A percentile compares a stretch with the other conserved stretches of the same genome.
Evolutionary conservation across 2,329 filamentous ascomycete genomes (phyloP).

Genomic region (Epichloe coenophiala): DNA sequence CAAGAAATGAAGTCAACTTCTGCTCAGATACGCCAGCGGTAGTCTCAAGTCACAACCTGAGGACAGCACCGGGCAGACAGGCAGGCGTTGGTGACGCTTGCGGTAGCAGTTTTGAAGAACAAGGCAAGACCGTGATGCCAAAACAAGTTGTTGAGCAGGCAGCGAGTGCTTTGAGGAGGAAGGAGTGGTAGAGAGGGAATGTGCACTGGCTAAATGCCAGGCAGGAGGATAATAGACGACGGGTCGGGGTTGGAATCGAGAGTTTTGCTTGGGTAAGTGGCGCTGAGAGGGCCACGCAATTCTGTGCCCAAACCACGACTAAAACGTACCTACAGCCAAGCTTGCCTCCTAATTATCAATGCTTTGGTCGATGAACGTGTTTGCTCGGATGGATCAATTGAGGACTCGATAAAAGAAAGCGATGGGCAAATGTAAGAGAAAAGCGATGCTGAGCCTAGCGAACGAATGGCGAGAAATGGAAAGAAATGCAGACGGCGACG

Average conservation of each 20-base stretch:
- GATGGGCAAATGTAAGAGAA: conserved; percentile 1
- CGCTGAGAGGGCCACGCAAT: background rate
- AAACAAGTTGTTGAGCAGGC: background rate
- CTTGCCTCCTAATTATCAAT: background rate
- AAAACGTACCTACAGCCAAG: background rate
- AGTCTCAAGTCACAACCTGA: conserved; percentile 4
- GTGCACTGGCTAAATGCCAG: background rate
- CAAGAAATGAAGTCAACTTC: background rate
- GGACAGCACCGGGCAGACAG: background rate
- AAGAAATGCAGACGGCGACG: conserved; percentile 15
- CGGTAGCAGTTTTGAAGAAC: background rate
- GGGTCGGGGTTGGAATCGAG: background rate
- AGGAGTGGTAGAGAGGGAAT: background rate
- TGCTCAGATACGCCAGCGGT: background rate
- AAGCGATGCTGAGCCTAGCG: conserved; percentile 18
- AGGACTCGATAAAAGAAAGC: conserved; percentile 2
- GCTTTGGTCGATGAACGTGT: background rate
- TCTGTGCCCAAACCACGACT: background rate
- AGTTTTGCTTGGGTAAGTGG: background rate
- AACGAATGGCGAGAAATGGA: conserved; percentile 28
- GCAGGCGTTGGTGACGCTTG: background rate
- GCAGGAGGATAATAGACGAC: background rate
- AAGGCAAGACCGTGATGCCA: background rate
- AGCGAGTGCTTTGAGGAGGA: background rate
- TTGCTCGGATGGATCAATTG: background rate